A percentile compares a stretch with the other conserved stretches of the same genome.
Conservation (phyloP, 306 rosid genomes). For the Castanopsis chinensis region DNA sequence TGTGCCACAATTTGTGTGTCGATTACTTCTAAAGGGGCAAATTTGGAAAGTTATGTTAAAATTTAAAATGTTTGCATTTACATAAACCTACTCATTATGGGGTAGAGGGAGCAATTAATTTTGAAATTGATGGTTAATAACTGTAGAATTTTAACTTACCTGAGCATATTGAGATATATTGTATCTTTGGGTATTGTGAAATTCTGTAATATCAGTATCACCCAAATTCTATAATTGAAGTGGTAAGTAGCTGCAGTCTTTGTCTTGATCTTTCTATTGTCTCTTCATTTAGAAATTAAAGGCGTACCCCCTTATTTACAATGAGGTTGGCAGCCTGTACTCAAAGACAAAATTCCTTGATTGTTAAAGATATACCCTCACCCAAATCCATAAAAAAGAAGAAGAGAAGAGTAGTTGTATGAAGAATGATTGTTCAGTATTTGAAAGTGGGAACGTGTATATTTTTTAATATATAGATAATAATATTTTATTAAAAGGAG, state of each 20-base stretch:
- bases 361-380: not conserved
- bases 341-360: not conserved
- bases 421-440: not conserved
- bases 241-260: not conserved
- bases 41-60: not conserved
- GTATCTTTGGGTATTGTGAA: not conserved
- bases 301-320: not conserved
- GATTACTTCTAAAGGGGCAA: not conserved
- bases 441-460: not conserved
- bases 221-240: not conserved
- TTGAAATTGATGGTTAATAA: not conserved
- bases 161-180: not conserved
- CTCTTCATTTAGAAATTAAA: not conserved
- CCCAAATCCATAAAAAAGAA: not conserved
- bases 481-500: too few relatives aligned
- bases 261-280: not conserved
- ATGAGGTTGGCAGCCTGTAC: not conserved
- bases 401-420: not conserved
- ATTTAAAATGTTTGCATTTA: not conserved
- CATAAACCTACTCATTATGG: not conserved
- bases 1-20: not conserved
- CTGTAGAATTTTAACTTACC: not conserved
- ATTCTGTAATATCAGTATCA: not conserved
- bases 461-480: too few relatives aligned
- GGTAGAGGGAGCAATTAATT: not conserved